phyloP scores from a whole-genome alignment of 805 yeast genomes.

The Saturnispora dispora region DNA sequence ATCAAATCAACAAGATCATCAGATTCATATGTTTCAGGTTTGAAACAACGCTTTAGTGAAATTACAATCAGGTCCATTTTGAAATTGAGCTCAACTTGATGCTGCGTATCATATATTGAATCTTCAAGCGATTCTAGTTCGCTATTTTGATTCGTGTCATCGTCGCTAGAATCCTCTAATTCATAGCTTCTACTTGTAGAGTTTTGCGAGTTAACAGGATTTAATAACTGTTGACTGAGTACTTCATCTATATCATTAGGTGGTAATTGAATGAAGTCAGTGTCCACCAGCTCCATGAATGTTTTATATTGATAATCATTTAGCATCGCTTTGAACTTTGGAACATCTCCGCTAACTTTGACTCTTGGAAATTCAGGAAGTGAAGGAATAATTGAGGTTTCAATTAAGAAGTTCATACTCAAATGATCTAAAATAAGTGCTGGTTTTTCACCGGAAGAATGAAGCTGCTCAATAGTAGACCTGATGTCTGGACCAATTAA shows the following conservation, averaged over 20 bases:
- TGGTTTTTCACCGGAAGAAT: conserved; percentile 35
- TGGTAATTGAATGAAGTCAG: conserved; percentile 60
- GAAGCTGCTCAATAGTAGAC: conserved; percentile 67
- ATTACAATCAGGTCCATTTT: conserved; percentile 55
- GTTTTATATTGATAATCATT: conserved; percentile 89
- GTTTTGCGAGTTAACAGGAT: background rate
- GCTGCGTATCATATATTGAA: conserved; percentile 34
- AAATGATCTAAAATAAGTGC: conserved; percentile 68
- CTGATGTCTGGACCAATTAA: conserved; percentile 77
- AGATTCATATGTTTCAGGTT: conserved; percentile 49
- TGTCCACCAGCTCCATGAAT: conserved; percentile 67
- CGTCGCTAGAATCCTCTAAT: conserved; percentile 1
- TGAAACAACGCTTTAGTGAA: conserved; percentile 58
- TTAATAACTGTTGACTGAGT: background rate
- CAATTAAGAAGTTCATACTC: conserved; percentile 63
- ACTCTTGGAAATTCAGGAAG: conserved; percentile 66
- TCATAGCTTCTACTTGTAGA: background rate
- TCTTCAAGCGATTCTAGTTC: background rate
- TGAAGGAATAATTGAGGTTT: conserved; percentile 76
- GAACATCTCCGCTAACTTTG: conserved; percentile 68
- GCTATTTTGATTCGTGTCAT: background rate
- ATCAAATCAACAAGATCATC: conserved; percentile 64
- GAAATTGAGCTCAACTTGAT: conserved; percentile 62
- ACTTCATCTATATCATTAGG: conserved; percentile 14
- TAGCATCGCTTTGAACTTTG: conserved; percentile 58